phyloP scores from a whole-genome alignment of 257 asterid species.

The Solanum pinnatisectum region DNA sequence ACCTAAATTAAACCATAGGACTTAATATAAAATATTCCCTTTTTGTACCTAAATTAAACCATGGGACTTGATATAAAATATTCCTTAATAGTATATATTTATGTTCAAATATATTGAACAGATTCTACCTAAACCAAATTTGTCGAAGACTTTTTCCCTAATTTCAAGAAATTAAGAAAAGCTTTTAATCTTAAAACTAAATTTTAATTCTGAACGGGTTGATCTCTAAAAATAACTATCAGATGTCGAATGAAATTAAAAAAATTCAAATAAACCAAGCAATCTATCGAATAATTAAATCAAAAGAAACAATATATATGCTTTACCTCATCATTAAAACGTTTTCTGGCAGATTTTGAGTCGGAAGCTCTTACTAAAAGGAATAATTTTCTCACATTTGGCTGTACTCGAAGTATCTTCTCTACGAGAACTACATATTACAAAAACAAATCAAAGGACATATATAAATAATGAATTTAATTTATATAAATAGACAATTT shows the following conservation, averaged over 20 bases:
- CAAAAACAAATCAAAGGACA: background rate
- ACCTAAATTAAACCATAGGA: too few relatives aligned
- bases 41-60: too few relatives aligned
- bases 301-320: background rate
- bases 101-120: too few relatives aligned
- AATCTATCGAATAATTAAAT: background rate
- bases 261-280: background rate
- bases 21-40: too few relatives aligned
- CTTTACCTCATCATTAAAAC: constrained; percentile 11
- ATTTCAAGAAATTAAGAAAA: background rate
- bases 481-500: too few relatives aligned
- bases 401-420: constrained; percentile 9
- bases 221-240: background rate
- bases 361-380: constrained; percentile 8
- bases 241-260: background rate
- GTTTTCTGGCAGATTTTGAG: background rate
- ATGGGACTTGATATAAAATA: too few relatives aligned
- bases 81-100: too few relatives aligned
- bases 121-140: background rate
- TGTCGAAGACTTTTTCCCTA: background rate
- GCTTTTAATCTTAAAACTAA: too few relatives aligned
- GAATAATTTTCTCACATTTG: constrained; percentile 2
- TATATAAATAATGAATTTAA: background rate
- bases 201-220: too few relatives aligned
- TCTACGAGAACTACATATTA: constrained; percentile 6